Base-by-base conservation (phyloP, 2,329 filamentous ascomycete species). In the Simplicillium sp. region DNA sequence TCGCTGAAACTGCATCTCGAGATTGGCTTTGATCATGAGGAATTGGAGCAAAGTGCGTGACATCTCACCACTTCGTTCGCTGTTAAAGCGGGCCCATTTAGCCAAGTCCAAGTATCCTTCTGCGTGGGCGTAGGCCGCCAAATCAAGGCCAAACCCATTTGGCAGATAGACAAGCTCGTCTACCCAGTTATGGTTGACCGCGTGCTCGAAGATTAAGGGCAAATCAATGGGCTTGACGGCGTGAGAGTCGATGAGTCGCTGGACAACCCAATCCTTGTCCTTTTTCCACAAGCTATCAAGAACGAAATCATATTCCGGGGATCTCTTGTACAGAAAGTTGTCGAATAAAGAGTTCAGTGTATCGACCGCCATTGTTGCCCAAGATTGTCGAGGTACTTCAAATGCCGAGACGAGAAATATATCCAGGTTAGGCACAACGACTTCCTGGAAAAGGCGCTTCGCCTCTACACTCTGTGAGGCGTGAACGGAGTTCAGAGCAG, bases 201-300 rank as follows among this genome's bases (percentile, higher is more conserved):
- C 86, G 54, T 94, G 87, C 40, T 68, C 65, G 18, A 67, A 67
- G 17, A 68, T 58, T 7, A 66, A 50, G 2, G 63, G 61, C 15
- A 68, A 52, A 43, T 68, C 66, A 4, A 60, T 57, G n/a, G 66
- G 84, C 54, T 86, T 82, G 37, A 84, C 67, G 7, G 87, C 87
- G 54, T 94, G 87, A 38, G 94, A 83, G 33, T 82, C 82, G 58
- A 90, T 79, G 29, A 98, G 77, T 44, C 85, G 80, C 48, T 82
- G 77, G 9, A 82, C 82, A 13, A 97, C 84, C 84, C 88, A 97
- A 15, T 82, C 75, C 49, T 82, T 85, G 56, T 97, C 87, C 56
- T 92, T 88, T 50, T 84, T 82, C 89, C 90, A 97, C 6, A 95
- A 67, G 44, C 87, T 89, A 55, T 95, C 83, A 43, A 98, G 75